Evolutionary conservation across 345 rosid genomes (phyloP).

Genomic region (Noccaea bulbosa): DNA sequence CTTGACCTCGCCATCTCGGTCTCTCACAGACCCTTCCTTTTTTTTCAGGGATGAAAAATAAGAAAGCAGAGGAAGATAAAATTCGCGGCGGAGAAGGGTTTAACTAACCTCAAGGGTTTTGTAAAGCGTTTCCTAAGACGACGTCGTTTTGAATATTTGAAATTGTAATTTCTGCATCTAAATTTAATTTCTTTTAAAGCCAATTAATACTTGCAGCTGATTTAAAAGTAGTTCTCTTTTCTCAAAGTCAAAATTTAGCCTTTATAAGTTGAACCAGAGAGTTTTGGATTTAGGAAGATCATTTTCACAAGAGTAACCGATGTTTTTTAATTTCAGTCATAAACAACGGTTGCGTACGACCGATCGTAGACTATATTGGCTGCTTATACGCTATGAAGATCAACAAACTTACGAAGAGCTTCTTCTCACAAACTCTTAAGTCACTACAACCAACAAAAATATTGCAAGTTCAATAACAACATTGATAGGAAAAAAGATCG

Average conservation of each 20-base stretch:
- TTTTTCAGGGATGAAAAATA: not conserved
- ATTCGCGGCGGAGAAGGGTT: constrained; percentile 41
- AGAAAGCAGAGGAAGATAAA: constrained; percentile 1
- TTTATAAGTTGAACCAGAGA: no score
- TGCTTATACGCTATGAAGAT: not conserved
- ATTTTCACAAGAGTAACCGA: no score
- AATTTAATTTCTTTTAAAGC: no score
- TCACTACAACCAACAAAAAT: constrained; percentile 28
- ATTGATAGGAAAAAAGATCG: not conserved
- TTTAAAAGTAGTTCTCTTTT: not conserved
- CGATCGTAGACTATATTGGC: not conserved
- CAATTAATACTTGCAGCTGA: no score
- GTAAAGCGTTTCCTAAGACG: not conserved
- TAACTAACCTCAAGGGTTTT: constrained; percentile 28
- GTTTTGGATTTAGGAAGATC: no score
- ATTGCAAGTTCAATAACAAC: constrained; percentile 30
- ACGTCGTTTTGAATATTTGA: not conserved
- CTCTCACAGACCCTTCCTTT: not conserved
- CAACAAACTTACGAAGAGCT: constrained; percentile 20
- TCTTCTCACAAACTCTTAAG: constrained; percentile 37
- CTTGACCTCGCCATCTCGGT: constrained; percentile 85
- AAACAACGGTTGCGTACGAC: not conserved
- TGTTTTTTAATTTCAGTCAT: not conserved
- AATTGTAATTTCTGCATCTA: no score
- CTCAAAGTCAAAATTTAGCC: not conserved